Conservation (phyloP, 305 asterid genomes). For the Rubia tinctorum region DNA sequence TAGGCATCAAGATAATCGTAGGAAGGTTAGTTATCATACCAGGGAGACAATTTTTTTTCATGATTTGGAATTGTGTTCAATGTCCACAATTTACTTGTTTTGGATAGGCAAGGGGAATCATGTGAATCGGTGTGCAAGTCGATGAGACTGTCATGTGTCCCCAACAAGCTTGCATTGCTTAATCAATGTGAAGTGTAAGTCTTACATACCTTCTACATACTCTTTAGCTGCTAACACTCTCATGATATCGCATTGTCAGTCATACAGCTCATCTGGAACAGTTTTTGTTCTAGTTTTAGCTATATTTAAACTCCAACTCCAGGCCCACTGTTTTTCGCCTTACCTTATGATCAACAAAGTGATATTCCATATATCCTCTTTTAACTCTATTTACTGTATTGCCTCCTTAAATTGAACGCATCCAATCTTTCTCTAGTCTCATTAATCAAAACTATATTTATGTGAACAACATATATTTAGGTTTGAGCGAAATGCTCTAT, state of each 20-base stretch:
- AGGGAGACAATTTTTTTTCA: slow-evolving; percentile 8
- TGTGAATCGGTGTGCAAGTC: slow-evolving; percentile 79
- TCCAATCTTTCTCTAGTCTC: neutral
- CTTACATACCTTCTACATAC: slow-evolving; percentile 12
- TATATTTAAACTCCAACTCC: neutral
- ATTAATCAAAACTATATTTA: neutral
- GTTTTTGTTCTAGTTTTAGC: neutral
- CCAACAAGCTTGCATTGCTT: slow-evolving; percentile 71
- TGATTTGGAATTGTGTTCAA: slow-evolving; percentile 19
- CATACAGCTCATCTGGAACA: neutral
- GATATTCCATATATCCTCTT: neutral
- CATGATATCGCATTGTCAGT: neutral
- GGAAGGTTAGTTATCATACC: slow-evolving; percentile 52
- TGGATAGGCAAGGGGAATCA: slow-evolving; percentile 76
- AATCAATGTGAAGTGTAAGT: slow-evolving; percentile 82
- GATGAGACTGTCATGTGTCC: slow-evolving; percentile 77
- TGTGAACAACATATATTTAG: neutral
- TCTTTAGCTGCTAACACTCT: neutral
- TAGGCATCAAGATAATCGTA: slow-evolving; percentile 60
- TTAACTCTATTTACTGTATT: neutral
- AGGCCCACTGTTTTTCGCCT: neutral
- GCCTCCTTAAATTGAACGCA: neutral
- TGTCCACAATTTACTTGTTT: slow-evolving; percentile 22
- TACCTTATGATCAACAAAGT: neutral
- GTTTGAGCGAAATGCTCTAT: neutral